Evolutionary conservation across 805 yeast genomes (phyloP), one percentile per base, ranked within the genome.

Genomic region (Saturnispora sekii): DNA sequence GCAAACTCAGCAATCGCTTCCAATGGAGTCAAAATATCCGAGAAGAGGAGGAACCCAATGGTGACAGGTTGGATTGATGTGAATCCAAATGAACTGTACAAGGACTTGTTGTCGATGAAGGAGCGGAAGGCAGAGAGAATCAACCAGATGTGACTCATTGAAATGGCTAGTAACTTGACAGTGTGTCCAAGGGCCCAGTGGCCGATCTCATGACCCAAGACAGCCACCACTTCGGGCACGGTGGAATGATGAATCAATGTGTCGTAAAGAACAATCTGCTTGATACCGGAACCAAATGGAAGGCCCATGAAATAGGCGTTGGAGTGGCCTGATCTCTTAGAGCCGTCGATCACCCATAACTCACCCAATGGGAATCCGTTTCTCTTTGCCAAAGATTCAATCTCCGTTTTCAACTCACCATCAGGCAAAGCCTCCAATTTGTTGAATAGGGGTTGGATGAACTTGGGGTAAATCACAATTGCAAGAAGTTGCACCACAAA

Each of bases 121-220:
- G 80, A 81, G 1, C 94, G 76, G 65, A 93, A 89, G 51, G 84
- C 59, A 1, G 83, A 70, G 61, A 89, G 85, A 37, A 79, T 72
- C 21, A 76, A 56, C 53, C 83, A 76, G 43, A 81, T 63, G 54
- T 84, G 84, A 5, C 67, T 61, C 63, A 86, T 89, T 39, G 77
- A 69, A 50, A 81, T 73, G 5, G 74, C 57, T 57, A 93, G 65
- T 72, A 82, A 74, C 60, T 79, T 80, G n/a, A 89, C 69, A 49
- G 89, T 82, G 63, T 93, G 99, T 47, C 83, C 79, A 61, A 84
- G 73, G 56, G 82, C 81, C 99, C 99, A 93, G 63, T 93, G 99
- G 42, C 99, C 99, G 54, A 93, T 82, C 68, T 93, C 99, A 60
- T 93, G 99, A n/a, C 95, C 97, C 52, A 90, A 72, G 1, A 93